These are phyloP conservation scores for Batrachochytrium dendrobatidis DNA, from an alignment of 371 early-diverging fungal species.

Conservation along the genomic window DNA sequence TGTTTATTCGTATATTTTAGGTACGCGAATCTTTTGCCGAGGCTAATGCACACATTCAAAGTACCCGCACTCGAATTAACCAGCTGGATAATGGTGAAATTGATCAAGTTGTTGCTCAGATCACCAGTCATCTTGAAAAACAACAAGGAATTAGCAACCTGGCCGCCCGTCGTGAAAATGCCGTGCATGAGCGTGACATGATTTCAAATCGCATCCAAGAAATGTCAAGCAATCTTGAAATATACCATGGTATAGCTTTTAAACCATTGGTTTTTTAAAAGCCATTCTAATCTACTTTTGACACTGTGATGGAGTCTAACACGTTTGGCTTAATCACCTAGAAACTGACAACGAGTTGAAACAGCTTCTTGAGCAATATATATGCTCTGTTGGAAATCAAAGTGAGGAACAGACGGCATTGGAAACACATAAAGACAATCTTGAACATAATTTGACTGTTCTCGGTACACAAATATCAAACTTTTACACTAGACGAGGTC, in stretches of 20 bases:
- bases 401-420: constrained; percentile 19
- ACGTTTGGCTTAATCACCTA: constrained; percentile 19
- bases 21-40: background rate
- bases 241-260: constrained; percentile 18
- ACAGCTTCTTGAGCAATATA: constrained; percentile 34
- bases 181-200: constrained; percentile 34
- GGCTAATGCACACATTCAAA: constrained; percentile 8
- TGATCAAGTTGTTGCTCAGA: constrained; percentile 4
- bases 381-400: constrained; percentile 23
- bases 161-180: constrained; percentile 9
- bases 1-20: background rate
- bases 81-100: constrained; percentile 44
- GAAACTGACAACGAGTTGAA: constrained; percentile 54
- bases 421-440: constrained; percentile 3
- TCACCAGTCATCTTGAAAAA: constrained; percentile 15
- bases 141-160: constrained; percentile 15
- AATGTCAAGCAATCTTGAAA: constrained; percentile 37
- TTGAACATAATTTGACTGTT: background rate
- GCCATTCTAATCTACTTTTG: no score
- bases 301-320: no score
- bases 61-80: constrained; percentile 22
- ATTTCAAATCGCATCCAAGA: constrained; percentile 37
- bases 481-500: constrained; percentile 14
- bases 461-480: constrained; percentile 2
- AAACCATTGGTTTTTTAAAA: no score